A percentile compares a stretch with the other conserved stretches of the same genome.
These are phyloP conservation scores for Xylona heveae DNA, from an alignment of 495 filamentous ascomycete species.

Conservation along the genomic window DNA sequence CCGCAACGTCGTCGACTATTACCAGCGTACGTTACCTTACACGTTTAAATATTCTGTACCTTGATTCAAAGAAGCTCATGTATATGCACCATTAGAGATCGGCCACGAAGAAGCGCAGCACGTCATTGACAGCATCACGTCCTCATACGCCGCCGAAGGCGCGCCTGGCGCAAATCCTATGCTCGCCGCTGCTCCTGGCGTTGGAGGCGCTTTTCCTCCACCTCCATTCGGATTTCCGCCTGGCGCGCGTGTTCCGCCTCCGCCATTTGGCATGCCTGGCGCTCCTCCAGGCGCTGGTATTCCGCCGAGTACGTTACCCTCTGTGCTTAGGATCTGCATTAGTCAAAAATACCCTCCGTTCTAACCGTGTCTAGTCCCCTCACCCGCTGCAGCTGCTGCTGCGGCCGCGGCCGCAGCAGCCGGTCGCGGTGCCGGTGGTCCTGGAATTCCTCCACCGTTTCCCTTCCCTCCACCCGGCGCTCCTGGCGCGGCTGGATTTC, in stretches of 20 bases:
- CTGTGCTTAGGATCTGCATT: too few relatives aligned
- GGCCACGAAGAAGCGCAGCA: slow-evolving; percentile 96
- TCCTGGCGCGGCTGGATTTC: neutral
- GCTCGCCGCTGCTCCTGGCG: slow-evolving; percentile 37
- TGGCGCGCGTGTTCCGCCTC: slow-evolving; percentile 3
- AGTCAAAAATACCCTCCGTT: neutral
- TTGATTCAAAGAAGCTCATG: too few relatives aligned
- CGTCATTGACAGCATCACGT: slow-evolving; percentile 93
- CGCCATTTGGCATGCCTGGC: slow-evolving; percentile 4
- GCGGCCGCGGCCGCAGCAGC: too few relatives aligned
- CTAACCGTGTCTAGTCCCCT: neutral
- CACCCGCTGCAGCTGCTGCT: too few relatives aligned
- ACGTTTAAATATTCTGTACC: neutral
- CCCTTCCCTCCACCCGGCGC: neutral
- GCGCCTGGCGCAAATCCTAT: slow-evolving; percentile 69
- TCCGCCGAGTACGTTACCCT: slow-evolving; percentile 4
- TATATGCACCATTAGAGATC: slow-evolving; percentile 44
- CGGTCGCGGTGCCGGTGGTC: too few relatives aligned
- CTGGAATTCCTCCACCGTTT: neutral
- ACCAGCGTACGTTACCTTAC: slow-evolving; percentile 52
- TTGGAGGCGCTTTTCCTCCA: slow-evolving; percentile 9
- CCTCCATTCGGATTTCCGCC: slow-evolving; percentile 6
- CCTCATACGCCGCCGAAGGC: slow-evolving; percentile 82
- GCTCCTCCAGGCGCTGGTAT: slow-evolving; percentile 1
- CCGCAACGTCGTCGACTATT: slow-evolving; percentile 94